Evolutionary conservation across 176 grass and related monocot species (phyloP), one percentile per base, ranked within the genome.

Genomic region (Carex kokanica): DNA sequence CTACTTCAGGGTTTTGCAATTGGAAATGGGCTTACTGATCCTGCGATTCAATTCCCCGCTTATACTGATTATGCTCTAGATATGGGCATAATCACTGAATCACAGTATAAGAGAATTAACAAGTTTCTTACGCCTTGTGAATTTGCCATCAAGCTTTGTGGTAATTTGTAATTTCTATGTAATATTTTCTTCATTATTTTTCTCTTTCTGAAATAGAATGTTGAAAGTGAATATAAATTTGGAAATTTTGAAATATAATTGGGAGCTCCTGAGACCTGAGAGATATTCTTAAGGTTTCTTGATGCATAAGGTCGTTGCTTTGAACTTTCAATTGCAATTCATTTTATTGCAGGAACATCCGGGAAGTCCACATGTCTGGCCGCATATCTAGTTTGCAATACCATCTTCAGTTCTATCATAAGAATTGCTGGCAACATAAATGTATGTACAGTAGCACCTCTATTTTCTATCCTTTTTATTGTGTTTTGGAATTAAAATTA

Each of bases 351-450:
- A 95, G 88, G 90, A 79, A 97, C 92, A 79, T 91, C 94, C 79
- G 94, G 94, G 64, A 97, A 90, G 60, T 34, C 94, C 70, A 85
- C 91, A 78, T 97, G 94, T 71, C 66, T 97, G 71, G 94, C 85
- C 0, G 91, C 94, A 5, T 92, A 92, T 80, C 20, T 97, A 84
- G 92, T 94, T 81, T 97, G 94, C 78, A 94, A 97, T 69, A 78
- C 78, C 54, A 97, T 97, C 87, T 97, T 97, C 88, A 88, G 79
- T 84, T 90, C 88, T 27, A 97, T 97, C 65, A 71, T 88, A 74
- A 61, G 12, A 16, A 92, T 97, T 84, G 91, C 91, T 45, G 94
- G 94, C 70, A 88, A 11, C 18, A 89, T 79, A 89, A 97, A 97
- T 91, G 94, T 94, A 91, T n/a, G 8, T 18, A 86, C 34, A 25